A percentile compares a stretch with the other conserved stretches of the same genome.
These are phyloP conservation scores for Macaranga tanarius DNA, from an alignment of 441 rosid genomes.

Conservation along the genomic window DNA sequence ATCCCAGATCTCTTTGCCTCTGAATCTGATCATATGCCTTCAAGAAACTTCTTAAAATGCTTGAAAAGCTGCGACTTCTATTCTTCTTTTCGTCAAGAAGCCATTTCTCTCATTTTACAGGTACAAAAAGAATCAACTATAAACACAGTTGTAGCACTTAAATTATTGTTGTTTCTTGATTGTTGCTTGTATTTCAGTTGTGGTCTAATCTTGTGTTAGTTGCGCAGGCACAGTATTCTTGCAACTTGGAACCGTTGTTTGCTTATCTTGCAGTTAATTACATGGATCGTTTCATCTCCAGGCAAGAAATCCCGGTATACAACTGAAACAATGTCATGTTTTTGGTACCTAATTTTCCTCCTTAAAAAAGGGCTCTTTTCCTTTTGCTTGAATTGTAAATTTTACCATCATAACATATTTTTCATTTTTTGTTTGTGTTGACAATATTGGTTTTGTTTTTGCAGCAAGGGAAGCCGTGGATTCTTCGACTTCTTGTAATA, in stretches of 20 bases:
- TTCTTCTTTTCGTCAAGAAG: constrained; percentile 45
- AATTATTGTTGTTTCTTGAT: background rate
- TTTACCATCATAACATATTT: background rate
- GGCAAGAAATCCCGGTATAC: constrained; percentile 46
- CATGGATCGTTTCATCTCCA: constrained; percentile 60
- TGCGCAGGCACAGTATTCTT: constrained; percentile 42
- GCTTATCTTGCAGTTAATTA: constrained; percentile 65
- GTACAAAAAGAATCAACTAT: constrained; percentile 20
- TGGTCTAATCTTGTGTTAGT: constrained; percentile 4
- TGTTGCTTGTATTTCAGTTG: background rate
- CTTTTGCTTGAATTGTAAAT: background rate
- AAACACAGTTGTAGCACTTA: background rate
- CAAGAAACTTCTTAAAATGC: constrained; percentile 26
- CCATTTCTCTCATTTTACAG: constrained; percentile 50
- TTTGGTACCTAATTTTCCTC: background rate
- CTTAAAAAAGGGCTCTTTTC: background rate
- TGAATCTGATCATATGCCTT: constrained; percentile 61
- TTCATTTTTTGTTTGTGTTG: background rate
- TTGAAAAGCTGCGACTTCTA: constrained; percentile 28
- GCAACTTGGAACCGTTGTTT: constrained; percentile 38
- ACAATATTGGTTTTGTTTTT: background rate
- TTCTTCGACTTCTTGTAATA: constrained; percentile 40
- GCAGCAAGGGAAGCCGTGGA: constrained; percentile 58
- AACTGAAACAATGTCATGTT: background rate
- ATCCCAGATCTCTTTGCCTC: constrained; percentile 39